These are phyloP conservation scores for Paecilomyces sp. DNA, from an alignment of 2,329 filamentous ascomycete genomes.

Conservation along the genomic window DNA sequence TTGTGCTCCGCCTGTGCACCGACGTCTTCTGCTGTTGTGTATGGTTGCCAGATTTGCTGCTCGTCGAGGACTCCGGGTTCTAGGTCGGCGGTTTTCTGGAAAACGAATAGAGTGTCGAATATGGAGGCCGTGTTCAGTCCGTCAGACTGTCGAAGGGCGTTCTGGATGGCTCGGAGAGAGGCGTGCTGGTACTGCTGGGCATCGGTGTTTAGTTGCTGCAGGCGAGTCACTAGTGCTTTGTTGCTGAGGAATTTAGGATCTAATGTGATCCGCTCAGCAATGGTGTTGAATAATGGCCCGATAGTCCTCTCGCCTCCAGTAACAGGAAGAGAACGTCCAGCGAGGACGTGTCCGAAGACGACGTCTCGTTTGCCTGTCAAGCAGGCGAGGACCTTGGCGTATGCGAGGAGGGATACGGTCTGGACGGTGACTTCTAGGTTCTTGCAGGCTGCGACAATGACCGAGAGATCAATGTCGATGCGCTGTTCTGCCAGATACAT, in stretches of 20 bases:
- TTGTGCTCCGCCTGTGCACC: slow-evolving; percentile 20
- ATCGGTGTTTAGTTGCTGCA: slow-evolving; percentile 40
- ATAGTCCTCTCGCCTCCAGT: slow-evolving; percentile 41
- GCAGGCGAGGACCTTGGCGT: slow-evolving; percentile 20
- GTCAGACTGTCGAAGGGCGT: slow-evolving; percentile 32
- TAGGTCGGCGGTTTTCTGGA: slow-evolving; percentile 32
- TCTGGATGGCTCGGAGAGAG: slow-evolving; percentile 43
- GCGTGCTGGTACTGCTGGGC: slow-evolving; percentile 45
- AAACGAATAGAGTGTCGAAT: slow-evolving; percentile 49
- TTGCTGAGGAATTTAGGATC: slow-evolving; percentile 31
- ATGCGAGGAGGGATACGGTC: slow-evolving; percentile 20
- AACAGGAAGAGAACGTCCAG: slow-evolving; percentile 43
- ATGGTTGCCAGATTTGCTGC: slow-evolving; percentile 17
- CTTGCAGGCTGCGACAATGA: slow-evolving; percentile 14
- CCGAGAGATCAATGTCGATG: slow-evolving; percentile 11
- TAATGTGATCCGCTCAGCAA: slow-evolving; percentile 37
- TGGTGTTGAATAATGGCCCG: slow-evolving; percentile 51
- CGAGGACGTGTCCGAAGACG: slow-evolving; percentile 45
- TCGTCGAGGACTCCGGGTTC: slow-evolving; percentile 5
- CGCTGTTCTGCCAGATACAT: slow-evolving; percentile 13
- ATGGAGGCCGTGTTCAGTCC: slow-evolving; percentile 20
- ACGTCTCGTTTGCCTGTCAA: slow-evolving; percentile 24
- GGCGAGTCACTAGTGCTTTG: slow-evolving; percentile 28
- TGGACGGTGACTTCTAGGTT: slow-evolving; percentile 22
- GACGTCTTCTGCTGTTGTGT: slow-evolving; percentile 12